Conservation (phyloP, 768 basidiomycete species). For the Mycena indigotica region DNA sequence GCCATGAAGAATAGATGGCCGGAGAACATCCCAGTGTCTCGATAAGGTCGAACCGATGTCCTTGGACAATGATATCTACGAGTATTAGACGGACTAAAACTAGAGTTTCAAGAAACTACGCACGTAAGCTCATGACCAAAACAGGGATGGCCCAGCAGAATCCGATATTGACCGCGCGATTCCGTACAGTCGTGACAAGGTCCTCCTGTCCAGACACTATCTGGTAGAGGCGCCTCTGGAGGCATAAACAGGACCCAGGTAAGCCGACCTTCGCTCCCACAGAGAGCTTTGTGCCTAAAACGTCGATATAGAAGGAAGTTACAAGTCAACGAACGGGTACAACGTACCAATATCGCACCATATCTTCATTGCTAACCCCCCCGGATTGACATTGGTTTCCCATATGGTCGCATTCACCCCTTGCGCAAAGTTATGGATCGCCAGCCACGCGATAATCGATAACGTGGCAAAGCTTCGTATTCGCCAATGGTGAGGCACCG, state of each 20-base stretch:
- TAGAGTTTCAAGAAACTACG: constrained; percentile 4
- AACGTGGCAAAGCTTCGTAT: constrained; percentile 33
- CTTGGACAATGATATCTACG: constrained; percentile 32
- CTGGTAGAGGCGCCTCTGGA: not conserved
- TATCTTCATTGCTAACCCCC: constrained; percentile 25
- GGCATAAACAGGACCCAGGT: not conserved
- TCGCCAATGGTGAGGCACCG: constrained; percentile 32
- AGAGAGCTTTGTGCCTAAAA: not conserved
- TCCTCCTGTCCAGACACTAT: not conserved
- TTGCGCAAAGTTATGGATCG: constrained; percentile 31
- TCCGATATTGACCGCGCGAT: constrained; percentile 8
- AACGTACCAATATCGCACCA: constrained; percentile 49
- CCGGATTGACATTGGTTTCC: constrained; percentile 30
- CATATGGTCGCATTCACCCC: constrained; percentile 45
- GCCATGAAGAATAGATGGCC: constrained; percentile 22
- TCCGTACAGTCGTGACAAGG: too few species aligned
- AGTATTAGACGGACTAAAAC: not conserved
- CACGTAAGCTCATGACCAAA: constrained; percentile 35
- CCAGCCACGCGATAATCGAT: constrained; percentile 36
- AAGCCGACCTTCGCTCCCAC: not conserved
- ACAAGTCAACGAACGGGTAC: not conserved
- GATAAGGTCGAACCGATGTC: constrained; percentile 39
- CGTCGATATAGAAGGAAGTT: not conserved
- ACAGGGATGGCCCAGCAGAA: constrained; percentile 35
- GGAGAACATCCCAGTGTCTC: constrained; percentile 38